Base-by-base conservation (phyloP, 75 land plant species). In the Pinus tabuliformis region DNA sequence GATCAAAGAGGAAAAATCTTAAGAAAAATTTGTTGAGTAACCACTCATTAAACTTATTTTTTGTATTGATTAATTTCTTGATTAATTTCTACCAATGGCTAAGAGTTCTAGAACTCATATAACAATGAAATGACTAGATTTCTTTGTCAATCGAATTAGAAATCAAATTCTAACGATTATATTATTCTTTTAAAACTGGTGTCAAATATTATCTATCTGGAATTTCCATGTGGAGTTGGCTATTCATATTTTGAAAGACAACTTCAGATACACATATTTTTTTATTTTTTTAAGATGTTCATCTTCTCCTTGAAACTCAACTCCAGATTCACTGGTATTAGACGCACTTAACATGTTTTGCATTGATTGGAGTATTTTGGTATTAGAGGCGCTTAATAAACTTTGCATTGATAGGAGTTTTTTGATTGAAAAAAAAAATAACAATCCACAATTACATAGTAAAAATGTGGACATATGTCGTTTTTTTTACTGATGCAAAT, bases 221-320 rank as follows among this genome's bases (percentile, higher is more conserved):
- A 96, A 76, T 96, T 98, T 21, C 99, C 98, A 18, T 92, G 82
- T 62, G 97, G 97, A 54, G 95, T 92, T 70, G 98, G 98, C 5
- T 84, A 89, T 72, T 96, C 99, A 36, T 94, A 90, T 70, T 92
- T 95, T 0, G 73, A 78, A 52, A 89, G 75, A 96, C 99, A 62
- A 95, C 95, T 21, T 66, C 59, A 62, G 97, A 96, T 82, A 58
- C 90, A 0, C 95, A 96, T 73, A 65, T 72, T n/a, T 96, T 96
- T 77, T 88, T 86, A 42, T 79, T 36, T 12, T 49, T 42, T 11
- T 9, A n/a, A n/a, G n/a, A n/a, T n/a, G n/a, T n/a, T n/a, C n/a
- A n/a, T n/a, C n/a, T n/a, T n/a, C n/a, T n/a, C n/a, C n/a, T 64
- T 39, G 24, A 68, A 20, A 42, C 3, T 42, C 52, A 8, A 39